phyloP scores from a whole-genome alignment of 2,329 filamentous ascomycete species.

The Endothia cerciana region DNA sequence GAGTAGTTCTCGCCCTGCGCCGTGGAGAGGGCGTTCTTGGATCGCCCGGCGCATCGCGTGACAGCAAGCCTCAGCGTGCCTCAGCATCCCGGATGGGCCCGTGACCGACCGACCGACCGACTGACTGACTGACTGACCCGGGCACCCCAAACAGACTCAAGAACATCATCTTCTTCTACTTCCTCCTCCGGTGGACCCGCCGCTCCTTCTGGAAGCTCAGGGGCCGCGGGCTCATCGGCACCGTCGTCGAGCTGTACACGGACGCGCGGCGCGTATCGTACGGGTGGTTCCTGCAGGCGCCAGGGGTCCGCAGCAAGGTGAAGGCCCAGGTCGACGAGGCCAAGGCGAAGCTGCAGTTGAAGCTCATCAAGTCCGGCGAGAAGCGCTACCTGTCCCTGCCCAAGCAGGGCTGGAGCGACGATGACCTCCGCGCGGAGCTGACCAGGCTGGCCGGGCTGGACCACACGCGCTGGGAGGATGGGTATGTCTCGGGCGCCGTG shows the following conservation, averaged over 20 bases:
- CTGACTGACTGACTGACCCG: slow-evolving; percentile 4
- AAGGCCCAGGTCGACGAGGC: slow-evolving; percentile 82
- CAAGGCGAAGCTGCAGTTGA: slow-evolving; percentile 78
- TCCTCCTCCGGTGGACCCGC: slow-evolving; percentile 81
- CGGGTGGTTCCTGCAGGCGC: slow-evolving; percentile 81
- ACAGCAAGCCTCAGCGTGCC: neutral
- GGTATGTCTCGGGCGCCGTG: slow-evolving; percentile 89
- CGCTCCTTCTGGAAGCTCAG: slow-evolving; percentile 82
- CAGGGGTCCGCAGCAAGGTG: slow-evolving; percentile 84
- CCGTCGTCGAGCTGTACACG: slow-evolving; percentile 73
- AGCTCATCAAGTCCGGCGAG: slow-evolving; percentile 76
- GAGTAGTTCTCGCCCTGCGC: no score
- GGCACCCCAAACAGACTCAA: slow-evolving; percentile 61
- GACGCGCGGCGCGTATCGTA: slow-evolving; percentile 75
- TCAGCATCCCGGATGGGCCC: neutral
- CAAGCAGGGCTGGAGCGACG: slow-evolving; percentile 79
- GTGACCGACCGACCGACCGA: neutral
- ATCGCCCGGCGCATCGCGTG: slow-evolving; percentile 2
- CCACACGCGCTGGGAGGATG: slow-evolving; percentile 96
- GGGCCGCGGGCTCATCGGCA: slow-evolving; percentile 85
- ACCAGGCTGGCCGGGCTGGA: slow-evolving; percentile 81
- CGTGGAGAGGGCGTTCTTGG: no score
- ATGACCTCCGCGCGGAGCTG: slow-evolving; percentile 80
- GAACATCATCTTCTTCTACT: slow-evolving; percentile 87
- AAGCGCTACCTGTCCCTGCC: slow-evolving; percentile 78